Evolutionary conservation across 2,329 filamentous ascomycete genomes (phyloP), one percentile per base, ranked within the genome.

Genomic region (Fusarium sp.): DNA sequence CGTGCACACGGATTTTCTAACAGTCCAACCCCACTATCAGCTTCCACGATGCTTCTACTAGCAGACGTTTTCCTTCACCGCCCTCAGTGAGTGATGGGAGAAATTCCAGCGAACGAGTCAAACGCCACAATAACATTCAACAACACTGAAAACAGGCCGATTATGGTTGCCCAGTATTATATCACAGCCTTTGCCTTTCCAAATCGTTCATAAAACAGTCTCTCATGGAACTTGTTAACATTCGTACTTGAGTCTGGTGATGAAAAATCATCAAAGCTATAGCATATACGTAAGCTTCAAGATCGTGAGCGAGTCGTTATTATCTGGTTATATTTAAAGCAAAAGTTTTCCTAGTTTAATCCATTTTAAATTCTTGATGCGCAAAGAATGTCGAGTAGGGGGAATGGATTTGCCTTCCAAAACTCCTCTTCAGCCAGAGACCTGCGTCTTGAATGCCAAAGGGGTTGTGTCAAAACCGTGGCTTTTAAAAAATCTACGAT

Each of bases 61-160:
- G 33, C 53, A 64, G 63, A 59, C 62, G 38, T 45, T 57, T 46
- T 50, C 49, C 54, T 58, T 61, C 61, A 69, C 62, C 53, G 62
- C 62, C 55, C 54, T 27, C 53, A 44, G 25, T 23, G 29, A 60
- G 62, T 31, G 57, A 65, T 65, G 57, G 47, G 21, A 65, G 62
- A 65, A 65, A 65, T 65, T 65, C 62, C 62, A 65, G 53, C 43
- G 47, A 63, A 48, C 57, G 52, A 65, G 53, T 61, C 46, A 51
- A 61, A 63, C 62, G 62, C 62, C 62, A 65, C 62, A 32, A 38
- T 39, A 38, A 36, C 44, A 44, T 51, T 25, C 15, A 15, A 31
- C 14, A 56, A 52, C 42, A 33, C 45, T 51, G 25, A 23, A 41
- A 58, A 21, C n/a, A 48, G 45, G 33, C 25, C 10, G 15, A 15